Evolutionary conservation across 2,329 filamentous ascomycete species (phyloP).

Genomic region (Verticillium nonalfalfae): DNA sequence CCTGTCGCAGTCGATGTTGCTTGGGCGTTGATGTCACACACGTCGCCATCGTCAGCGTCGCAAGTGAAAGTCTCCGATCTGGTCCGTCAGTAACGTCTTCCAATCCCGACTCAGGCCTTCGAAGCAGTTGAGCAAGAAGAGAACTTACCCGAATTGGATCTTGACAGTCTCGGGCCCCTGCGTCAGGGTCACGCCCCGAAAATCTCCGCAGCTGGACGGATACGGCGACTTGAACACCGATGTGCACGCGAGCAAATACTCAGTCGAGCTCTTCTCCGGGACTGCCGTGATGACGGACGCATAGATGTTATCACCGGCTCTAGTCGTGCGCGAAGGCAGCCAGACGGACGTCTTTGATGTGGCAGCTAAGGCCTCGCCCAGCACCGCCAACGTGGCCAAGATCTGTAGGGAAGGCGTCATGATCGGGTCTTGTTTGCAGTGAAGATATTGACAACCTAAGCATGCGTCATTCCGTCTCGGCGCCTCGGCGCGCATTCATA

Average conservation of each 20-base stretch:
- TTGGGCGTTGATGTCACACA: conserved; percentile 1
- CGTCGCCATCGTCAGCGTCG: conserved; percentile 3
- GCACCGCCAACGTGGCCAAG: background rate
- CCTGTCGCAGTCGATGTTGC: background rate
- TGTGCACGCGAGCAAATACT: conserved; percentile 5
- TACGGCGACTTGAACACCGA: conserved; percentile 4
- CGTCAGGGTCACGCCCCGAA: conserved; percentile 7
- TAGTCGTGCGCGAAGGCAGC: conserved; percentile 6
- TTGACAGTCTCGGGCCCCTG: conserved; percentile 5
- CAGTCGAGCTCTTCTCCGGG: conserved; percentile 6
- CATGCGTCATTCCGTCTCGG: background rate
- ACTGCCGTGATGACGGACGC: conserved; percentile 9
- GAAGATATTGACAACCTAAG: background rate
- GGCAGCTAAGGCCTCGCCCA: background rate
- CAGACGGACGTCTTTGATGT: conserved; percentile 2
- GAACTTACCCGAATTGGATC: conserved; percentile 3
- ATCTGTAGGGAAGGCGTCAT: background rate
- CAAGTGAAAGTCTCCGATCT: conserved; percentile 5
- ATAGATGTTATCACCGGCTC: conserved; percentile 4
- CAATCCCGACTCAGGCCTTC: background rate
- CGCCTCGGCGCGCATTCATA: background rate
- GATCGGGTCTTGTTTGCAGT: background rate
- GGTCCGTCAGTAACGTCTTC: background rate
- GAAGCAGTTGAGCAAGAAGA: background rate
- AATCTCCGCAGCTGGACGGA: conserved; percentile 3